Conservation (phyloP, 2,329 filamentous ascomycete genomes). For the Cordyceps cicadae region DNA sequence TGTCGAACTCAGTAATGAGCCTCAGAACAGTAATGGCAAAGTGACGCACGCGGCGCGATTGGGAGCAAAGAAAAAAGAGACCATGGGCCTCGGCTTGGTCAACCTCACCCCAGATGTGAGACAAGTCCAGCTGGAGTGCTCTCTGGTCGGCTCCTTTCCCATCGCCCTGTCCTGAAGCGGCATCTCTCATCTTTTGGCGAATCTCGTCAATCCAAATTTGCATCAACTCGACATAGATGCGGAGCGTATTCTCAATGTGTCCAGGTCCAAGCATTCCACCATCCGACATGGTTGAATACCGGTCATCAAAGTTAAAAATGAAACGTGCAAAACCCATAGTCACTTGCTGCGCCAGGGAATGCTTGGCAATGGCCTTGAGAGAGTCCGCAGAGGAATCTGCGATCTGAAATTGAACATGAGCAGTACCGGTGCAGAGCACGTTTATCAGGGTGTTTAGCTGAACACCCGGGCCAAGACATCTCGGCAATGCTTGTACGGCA, state of each 20-base stretch:
- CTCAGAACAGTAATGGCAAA: slow-evolving; percentile 90
- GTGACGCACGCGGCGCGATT: slow-evolving; percentile 78
- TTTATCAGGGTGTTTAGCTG: slow-evolving; percentile 93
- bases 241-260: slow-evolving; percentile 89
- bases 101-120: slow-evolving; percentile 83
- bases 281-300: slow-evolving; percentile 96
- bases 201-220: slow-evolving; percentile 98
- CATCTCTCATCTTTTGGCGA: slow-evolving; percentile 72
- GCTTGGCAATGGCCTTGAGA: slow-evolving; percentile 87
- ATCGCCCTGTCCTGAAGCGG: slow-evolving; percentile 56
- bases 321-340: slow-evolving; percentile 95
- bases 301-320: slow-evolving; percentile 97
- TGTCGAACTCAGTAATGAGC: slow-evolving; percentile 89
- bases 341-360: slow-evolving; percentile 88
- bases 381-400: slow-evolving; percentile 87
- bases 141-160: slow-evolving; percentile 57
- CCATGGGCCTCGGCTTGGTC: slow-evolving; percentile 96
- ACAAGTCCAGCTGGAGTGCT: slow-evolving; percentile 72
- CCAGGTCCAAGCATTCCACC: slow-evolving; percentile 90
- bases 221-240: slow-evolving; percentile 85
- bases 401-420: slow-evolving; percentile 88
- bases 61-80: slow-evolving; percentile 93
- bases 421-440: slow-evolving; percentile 89
- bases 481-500: slow-evolving; percentile 86
- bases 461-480: slow-evolving; percentile 86